Percentiles rank a stretch among this genome's conserved stretches.
Conservation (phyloP, 495 filamentous ascomycete genomes). For the Aspergillus leporis region DNA sequence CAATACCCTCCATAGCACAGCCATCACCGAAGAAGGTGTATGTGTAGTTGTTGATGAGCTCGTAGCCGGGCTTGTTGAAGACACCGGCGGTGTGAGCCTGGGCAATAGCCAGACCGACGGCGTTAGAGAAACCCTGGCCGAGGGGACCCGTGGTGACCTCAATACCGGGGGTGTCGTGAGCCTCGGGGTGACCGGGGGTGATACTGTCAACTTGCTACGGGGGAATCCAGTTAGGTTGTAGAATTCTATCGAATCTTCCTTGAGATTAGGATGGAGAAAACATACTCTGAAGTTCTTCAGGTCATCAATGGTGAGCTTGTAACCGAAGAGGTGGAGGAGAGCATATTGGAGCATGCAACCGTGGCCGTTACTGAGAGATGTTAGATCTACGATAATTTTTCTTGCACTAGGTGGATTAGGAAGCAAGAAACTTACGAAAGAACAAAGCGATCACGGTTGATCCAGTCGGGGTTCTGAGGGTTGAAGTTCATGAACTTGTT, state of each 20-base stretch:
- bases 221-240: not conserved
- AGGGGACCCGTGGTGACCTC: constrained; percentile 98
- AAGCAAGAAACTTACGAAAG: constrained; percentile 77
- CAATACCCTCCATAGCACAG: constrained; percentile 97
- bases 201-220: constrained; percentile 79
- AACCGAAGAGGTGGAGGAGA: constrained; percentile 95
- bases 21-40: constrained; percentile 97
- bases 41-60: constrained; percentile 94
- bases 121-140: constrained; percentile 92
- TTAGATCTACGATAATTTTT: constrained; percentile 13
- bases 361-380: constrained; percentile 78
- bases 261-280: constrained; percentile 15
- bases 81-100: constrained; percentile 83
- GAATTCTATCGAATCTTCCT: not conserved
- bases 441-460: constrained; percentile 97
- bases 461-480: constrained; percentile 96
- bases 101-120: constrained; percentile 94
- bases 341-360: constrained; percentile 99
- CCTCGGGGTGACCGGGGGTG: constrained; percentile 95
- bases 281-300: constrained; percentile 93
- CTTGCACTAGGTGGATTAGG: not conserved
- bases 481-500: constrained; percentile 99
- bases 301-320: constrained; percentile 80
- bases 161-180: constrained; percentile 92
- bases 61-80: constrained; percentile 97